Evolutionary conservation across 306 rosid species (phyloP).

Genomic region (Notholithocarpus densiflorus): DNA sequence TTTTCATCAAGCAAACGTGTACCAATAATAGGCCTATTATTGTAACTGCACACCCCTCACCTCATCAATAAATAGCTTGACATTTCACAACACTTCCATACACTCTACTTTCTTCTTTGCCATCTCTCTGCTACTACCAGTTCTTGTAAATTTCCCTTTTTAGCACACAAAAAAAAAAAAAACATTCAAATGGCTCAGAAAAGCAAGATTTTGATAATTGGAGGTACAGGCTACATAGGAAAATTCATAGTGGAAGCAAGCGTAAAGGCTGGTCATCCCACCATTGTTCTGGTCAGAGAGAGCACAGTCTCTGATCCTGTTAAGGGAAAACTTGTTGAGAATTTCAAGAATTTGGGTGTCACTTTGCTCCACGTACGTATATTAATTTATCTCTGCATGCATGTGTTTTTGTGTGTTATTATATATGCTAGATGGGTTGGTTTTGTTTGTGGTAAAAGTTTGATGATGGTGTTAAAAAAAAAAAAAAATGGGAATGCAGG

Average conservation of each 20-base stretch:
- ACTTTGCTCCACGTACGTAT: slow-evolving; percentile 35
- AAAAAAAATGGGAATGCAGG: slow-evolving; percentile 26
- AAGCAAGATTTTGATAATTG: slow-evolving; percentile 60
- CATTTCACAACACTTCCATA: too few relatives aligned
- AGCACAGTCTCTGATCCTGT: slow-evolving; percentile 45
- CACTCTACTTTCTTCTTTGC: neutral
- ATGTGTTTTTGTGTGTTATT: neutral
- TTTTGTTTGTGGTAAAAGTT: neutral
- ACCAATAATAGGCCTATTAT: neutral
- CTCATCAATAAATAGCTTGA: neutral
- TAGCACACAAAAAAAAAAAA: neutral
- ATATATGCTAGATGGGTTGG: neutral
- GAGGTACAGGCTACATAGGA: slow-evolving; percentile 71
- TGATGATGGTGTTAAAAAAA: neutral
- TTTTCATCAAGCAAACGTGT: too few relatives aligned
- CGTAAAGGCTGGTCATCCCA: slow-evolving; percentile 54
- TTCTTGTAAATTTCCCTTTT: neutral
- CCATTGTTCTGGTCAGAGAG: slow-evolving; percentile 50
- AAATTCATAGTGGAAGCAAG: slow-evolving; percentile 67
- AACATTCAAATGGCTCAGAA: slow-evolving; percentile 28
- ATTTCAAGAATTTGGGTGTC: slow-evolving; percentile 46
- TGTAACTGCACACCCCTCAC: neutral
- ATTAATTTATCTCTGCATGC: neutral
- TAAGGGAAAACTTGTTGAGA: slow-evolving; percentile 42
- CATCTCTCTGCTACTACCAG: neutral